Conservation (phyloP, 306 rosid species). For the Prunus salicina region DNA sequence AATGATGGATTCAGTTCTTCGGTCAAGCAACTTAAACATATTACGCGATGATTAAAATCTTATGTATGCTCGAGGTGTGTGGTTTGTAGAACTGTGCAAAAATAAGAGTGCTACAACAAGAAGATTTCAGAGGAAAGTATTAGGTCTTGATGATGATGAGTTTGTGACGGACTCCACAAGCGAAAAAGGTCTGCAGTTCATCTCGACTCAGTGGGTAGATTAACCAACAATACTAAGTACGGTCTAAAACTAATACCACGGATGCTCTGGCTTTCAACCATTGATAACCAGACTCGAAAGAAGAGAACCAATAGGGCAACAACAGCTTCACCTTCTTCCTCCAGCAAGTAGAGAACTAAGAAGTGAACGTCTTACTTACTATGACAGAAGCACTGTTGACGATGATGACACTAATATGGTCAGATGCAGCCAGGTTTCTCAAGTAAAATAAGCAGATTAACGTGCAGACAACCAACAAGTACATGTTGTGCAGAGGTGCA, state of each 20-base stretch:
- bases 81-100: not conserved
- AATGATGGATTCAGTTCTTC: not conserved
- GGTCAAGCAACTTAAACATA: not conserved
- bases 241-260: not conserved
- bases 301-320: not conserved
- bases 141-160: not conserved
- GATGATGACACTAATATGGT: slow-evolving; percentile 9
- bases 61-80: not conserved
- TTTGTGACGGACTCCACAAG: not conserved
- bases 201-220: not conserved
- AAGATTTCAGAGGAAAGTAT: not conserved
- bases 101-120: not conserved
- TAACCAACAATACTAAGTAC: not conserved
- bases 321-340: slow-evolving; percentile 23
- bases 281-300: not conserved
- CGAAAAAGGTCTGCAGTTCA: not conserved
- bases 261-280: slow-evolving; percentile 1
- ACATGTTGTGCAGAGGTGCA: slow-evolving; percentile 34
- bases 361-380: slow-evolving; percentile 1
- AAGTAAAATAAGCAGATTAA: slow-evolving; percentile 7
- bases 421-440: slow-evolving; percentile 18
- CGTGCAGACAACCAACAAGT: slow-evolving; percentile 30
- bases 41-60: not conserved
- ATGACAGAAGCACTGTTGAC: slow-evolving; percentile 16
- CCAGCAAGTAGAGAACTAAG: slow-evolving; percentile 13